Base-by-base conservation (phyloP, 2,329 filamentous ascomycete genomes). In the Penicillium sp. region DNA sequence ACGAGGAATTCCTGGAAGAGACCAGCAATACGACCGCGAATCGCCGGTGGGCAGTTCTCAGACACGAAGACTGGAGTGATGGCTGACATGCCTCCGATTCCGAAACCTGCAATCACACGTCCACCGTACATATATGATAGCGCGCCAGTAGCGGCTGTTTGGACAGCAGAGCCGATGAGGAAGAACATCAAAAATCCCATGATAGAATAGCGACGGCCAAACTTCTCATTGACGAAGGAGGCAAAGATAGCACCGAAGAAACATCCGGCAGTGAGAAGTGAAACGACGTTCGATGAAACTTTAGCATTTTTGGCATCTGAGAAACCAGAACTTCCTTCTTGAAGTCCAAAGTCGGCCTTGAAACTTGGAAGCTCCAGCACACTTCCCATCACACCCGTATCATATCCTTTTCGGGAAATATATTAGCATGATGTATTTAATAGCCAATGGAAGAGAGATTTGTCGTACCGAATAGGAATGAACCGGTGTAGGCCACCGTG, bases 1-100 rank as follows among this genome's bases (percentile, higher is more conserved):
- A 81, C 79, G 15, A 82, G 74, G 64, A 84, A 82, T 6, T 85
- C 78, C 60, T 86, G 82, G 64, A 84, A 86, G 59, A 85, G 81
- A 51, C 83, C 83, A 2, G 82, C 83, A 0, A 86, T 72, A 51
- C 82, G 80, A 17, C 84, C 83, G 42, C 84, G 81, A 59, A 84
- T 84, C 31, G 79, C 78, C 19, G 81, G 78, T 3, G 83, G 83
- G 1, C 29, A 48, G 29, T 48, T 48, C 29, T 48, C 44, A 1
- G 44, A 48, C 12, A 48, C 44, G 9, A 48, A 48, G 29, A 48
- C 29, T 23, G 44, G 44, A 23, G 44, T 48, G 29, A 48, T 35
- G 6, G 44, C 44, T 23, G 44, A 48, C 44, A 48, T 48, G 19
- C 44, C 44, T 35, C 44, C 44, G 8, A 48, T 4, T 23, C 44